Evolutionary conservation across 78 protist genomes (phyloP), one percentile per base, ranked within the genome.

Genomic region (Chrysochromulina parva): DNA sequence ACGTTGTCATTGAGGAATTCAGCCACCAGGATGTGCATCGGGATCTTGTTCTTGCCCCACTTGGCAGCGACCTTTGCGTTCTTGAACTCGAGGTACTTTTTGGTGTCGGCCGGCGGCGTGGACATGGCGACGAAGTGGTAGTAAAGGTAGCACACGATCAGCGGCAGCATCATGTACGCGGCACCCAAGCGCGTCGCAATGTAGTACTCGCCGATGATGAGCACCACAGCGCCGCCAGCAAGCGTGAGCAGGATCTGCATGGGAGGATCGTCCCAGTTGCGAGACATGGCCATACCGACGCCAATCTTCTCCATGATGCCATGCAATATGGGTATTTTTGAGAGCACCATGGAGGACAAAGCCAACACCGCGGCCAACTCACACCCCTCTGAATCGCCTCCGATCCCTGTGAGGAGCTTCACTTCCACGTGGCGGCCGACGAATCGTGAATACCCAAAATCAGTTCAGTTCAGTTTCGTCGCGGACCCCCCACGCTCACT

Each of bases 231-330:
- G 59, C 50, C 52, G 20, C 3, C 28, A 13, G 52, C 53, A 58
- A 90, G 19, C 65, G 71, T 2, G 47, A 47, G 16, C 24, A 86
- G 86, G 17, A 92, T 85, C 76, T 59, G 11, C 26, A 53, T 13
- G 9, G 94, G 84, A 19, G 91, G 81, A 57, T 92, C 94, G 17
- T 90, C 59, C 94, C 94, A 92, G 1, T 50, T n/a, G 71, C 55
- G 86, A 66, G 91, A 24, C 94, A 92, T 92, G 73, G 66, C 4
- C 17, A 54, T 5, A 55, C 94, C 94, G n/a, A 50, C 19, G 26
- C 3, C 1, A 22, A 76, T 22, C 67, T 87, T 85, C 91, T 92
- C 94, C 38, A 69, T 38, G 38, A 38, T 38, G 38, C 38, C 38
- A 38, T 38, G 38, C 38, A 38, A 38, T 38, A 38, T 38, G 38